phyloP scores from a whole-genome alignment of 306 rosid genomes.

The Potentilla sterilis region DNA sequence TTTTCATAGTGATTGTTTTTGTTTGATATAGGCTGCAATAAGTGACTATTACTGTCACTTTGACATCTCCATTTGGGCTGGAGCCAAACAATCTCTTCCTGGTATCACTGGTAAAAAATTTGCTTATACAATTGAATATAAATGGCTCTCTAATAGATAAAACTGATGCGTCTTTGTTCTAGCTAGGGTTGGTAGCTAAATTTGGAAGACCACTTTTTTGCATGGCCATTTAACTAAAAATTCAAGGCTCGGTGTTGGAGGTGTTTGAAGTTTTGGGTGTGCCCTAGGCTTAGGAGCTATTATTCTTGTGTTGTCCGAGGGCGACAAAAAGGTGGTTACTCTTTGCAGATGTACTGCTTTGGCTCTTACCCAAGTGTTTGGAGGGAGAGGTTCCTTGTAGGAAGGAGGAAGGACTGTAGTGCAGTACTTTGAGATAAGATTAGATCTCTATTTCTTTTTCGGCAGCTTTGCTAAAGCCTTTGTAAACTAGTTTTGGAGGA shows the following conservation, averaged over 20 bases:
- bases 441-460: too few species aligned
- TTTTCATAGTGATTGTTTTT: conserved; percentile 1
- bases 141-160: neutral
- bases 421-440: too few species aligned
- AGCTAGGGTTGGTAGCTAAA: neutral
- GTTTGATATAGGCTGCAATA: neutral
- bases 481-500: too few species aligned
- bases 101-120: neutral
- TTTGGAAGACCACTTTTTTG: neutral
- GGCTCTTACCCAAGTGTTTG: too few species aligned
- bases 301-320: neutral
- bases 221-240: neutral
- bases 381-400: too few species aligned
- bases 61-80: neutral
- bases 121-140: neutral
- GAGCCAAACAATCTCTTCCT: neutral
- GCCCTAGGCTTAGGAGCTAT: neutral
- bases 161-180: neutral
- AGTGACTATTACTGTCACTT: neutral
- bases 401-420: too few species aligned
- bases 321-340: too few species aligned
- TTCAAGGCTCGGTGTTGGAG: neutral
- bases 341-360: too few species aligned
- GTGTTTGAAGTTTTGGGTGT: neutral
- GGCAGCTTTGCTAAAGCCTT: too few species aligned